Percentiles rank a stretch among this genome's conserved stretches.
Conservation (phyloP, 2,329 filamentous ascomycete genomes). For the Alternaria alternata region DNA sequence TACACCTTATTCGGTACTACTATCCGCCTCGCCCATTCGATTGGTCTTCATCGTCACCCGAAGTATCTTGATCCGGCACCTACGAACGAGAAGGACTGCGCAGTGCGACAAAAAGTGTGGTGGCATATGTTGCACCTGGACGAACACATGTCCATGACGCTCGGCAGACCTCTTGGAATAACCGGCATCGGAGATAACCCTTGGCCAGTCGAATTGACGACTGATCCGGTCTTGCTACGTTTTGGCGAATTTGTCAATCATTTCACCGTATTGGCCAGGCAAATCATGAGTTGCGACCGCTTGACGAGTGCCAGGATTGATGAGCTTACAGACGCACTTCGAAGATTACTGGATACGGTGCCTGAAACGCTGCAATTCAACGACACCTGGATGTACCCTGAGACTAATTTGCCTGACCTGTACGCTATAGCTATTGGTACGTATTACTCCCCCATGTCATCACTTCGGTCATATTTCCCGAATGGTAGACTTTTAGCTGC, state of each 20-base stretch:
- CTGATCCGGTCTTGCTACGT: conserved; percentile 54
- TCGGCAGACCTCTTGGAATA: conserved; percentile 59
- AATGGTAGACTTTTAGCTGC: background rate
- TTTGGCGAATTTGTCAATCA: conserved; percentile 57
- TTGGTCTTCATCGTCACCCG: conserved; percentile 60
- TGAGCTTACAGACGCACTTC: conserved; percentile 56
- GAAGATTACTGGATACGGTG: conserved; percentile 56
- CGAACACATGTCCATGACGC: conserved; percentile 60
- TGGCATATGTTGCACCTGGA: conserved; percentile 64
- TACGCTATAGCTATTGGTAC: conserved; percentile 56
- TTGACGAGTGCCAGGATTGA: conserved; percentile 57
- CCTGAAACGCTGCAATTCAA: conserved; percentile 58
- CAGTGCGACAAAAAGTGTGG: conserved; percentile 57
- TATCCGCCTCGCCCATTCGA: conserved; percentile 58
- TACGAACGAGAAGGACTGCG: conserved; percentile 51
- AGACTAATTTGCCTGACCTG: conserved; percentile 53
- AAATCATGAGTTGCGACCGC: conserved; percentile 56
- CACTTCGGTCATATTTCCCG: background rate
- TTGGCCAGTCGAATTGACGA: conserved; percentile 56
- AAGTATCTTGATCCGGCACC: conserved; percentile 56
- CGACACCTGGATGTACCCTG: conserved; percentile 53
- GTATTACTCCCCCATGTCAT: conserved; percentile 19
- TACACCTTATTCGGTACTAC: conserved; percentile 61
- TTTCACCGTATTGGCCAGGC: conserved; percentile 58
- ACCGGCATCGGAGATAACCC: conserved; percentile 60